phyloP scores from a whole-genome alignment of 208 protist genomes.

The Trypanosoma platydactyli region DNA sequence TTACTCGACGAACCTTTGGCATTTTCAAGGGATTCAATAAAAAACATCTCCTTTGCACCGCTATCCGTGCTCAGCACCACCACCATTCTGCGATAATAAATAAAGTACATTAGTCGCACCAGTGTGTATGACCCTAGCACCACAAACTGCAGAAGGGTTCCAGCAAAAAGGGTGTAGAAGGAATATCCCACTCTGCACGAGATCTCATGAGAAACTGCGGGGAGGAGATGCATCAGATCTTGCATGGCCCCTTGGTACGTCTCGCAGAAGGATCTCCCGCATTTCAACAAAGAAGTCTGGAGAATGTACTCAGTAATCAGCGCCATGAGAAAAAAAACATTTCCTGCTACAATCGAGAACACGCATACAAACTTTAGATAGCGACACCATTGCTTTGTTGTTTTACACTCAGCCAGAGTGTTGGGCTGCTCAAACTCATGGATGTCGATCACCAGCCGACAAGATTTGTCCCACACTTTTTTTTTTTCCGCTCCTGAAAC shows the following conservation, averaged over 20 bases:
- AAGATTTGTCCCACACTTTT: too few species aligned
- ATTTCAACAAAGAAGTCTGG: conserved; percentile 33
- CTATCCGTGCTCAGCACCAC: background rate
- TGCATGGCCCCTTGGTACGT: conserved; percentile 37
- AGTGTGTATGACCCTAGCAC: conserved; percentile 18
- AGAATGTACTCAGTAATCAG: conserved; percentile 35
- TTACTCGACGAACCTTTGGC: too few species aligned
- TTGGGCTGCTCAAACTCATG: background rate
- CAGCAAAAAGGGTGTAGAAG: conserved; percentile 27
- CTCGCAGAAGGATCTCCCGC: conserved; percentile 38
- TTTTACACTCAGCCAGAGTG: conserved; percentile 22
- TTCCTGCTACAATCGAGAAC: conserved; percentile 16
- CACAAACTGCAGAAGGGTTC: conserved; percentile 20
- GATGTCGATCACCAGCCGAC: too few species aligned
- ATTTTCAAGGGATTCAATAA: too few species aligned
- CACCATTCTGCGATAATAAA: background rate
- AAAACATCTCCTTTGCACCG: too few species aligned
- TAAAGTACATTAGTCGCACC: background rate
- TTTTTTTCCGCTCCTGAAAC: conserved; percentile 8
- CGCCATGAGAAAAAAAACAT: conserved; percentile 34
- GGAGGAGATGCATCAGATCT: conserved; percentile 23
- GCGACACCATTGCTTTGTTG: conserved; percentile 26
- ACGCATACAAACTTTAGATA: conserved; percentile 26
- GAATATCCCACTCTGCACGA: conserved; percentile 27
- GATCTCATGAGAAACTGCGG: background rate